These are phyloP conservation scores for Fusarium domesticum DNA, from an alignment of 2,329 filamentous ascomycete species.

Conservation along the genomic window DNA sequence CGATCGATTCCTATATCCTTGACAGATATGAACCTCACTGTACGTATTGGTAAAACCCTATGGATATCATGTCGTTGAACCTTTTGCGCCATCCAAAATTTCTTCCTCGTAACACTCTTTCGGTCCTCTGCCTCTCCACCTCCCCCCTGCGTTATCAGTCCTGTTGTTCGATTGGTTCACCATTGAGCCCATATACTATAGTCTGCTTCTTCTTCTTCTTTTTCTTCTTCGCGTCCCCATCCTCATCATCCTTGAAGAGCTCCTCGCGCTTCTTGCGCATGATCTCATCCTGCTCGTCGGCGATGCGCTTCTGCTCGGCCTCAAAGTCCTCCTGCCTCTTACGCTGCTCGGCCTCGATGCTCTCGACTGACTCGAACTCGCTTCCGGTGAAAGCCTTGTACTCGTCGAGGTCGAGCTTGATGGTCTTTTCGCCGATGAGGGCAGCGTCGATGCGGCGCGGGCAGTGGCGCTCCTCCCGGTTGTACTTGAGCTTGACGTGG, in stretches of 20 bases:
- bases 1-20: neutral
- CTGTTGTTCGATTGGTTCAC: slow-evolving; percentile 34
- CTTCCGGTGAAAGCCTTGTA: slow-evolving; percentile 54
- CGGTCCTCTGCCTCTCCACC: slow-evolving; percentile 4
- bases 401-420: slow-evolving; percentile 58
- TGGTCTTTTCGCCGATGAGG: slow-evolving; percentile 58
- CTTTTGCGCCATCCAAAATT: slow-evolving; percentile 20
- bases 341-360: slow-evolving; percentile 54
- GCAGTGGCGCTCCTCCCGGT: slow-evolving; percentile 69
- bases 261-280: slow-evolving; percentile 48
- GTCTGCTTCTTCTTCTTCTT: slow-evolving; percentile 35
- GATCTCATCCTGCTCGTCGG: slow-evolving; percentile 47
- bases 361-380: slow-evolving; percentile 54
- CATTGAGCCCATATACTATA: slow-evolving; percentile 37
- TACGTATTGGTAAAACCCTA: slow-evolving; percentile 20
- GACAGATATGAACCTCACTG: neutral
- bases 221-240: slow-evolving; percentile 32
- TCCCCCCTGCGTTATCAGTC: slow-evolving; percentile 10
- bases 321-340: slow-evolving; percentile 45
- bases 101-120: slow-evolving; percentile 6
- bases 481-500: slow-evolving; percentile 80
- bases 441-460: slow-evolving; percentile 62
- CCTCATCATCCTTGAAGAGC: slow-evolving; percentile 44
- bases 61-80: slow-evolving; percentile 27
- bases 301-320: slow-evolving; percentile 41